phyloP scores from a whole-genome alignment of 768 basidiomycete genomes.

The Serendipita sp. region DNA sequence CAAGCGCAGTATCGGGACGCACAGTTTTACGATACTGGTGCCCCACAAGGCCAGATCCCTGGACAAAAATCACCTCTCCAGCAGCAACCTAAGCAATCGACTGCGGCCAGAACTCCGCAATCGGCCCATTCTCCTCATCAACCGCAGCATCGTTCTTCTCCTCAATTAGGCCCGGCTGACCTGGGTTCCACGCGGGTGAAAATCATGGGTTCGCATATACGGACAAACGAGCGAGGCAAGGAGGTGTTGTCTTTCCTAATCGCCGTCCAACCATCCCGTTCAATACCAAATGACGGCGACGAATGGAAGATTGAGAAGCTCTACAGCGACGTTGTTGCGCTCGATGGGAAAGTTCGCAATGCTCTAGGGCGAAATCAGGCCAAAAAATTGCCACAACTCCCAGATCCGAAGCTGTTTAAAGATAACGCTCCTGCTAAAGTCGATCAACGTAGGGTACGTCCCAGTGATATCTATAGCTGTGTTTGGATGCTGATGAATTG shows the following conservation, averaged over 20 bases:
- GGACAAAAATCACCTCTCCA: not conserved
- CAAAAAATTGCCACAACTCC: slow-evolving; percentile 67
- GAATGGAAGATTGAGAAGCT: slow-evolving; percentile 70
- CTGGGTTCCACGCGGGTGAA: slow-evolving; percentile 53
- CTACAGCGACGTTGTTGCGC: slow-evolving; percentile 79
- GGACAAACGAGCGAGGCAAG: slow-evolving; percentile 78
- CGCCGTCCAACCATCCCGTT: slow-evolving; percentile 26
- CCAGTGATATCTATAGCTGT: not conserved
- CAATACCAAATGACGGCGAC: slow-evolving; percentile 39
- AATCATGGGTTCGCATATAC: slow-evolving; percentile 71
- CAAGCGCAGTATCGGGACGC: not conserved
- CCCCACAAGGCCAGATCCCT: not conserved
- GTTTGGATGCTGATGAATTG: slow-evolving; percentile 2
- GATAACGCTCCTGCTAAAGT: slow-evolving; percentile 95
- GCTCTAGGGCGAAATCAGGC: slow-evolving; percentile 28
- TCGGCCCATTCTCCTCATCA: not conserved
- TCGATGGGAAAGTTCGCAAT: slow-evolving; percentile 64
- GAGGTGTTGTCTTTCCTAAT: slow-evolving; percentile 86
- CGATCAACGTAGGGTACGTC: slow-evolving; percentile 81
- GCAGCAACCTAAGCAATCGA: not conserved
- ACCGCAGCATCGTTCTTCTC: not conserved
- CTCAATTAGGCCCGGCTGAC: slow-evolving; percentile 29
- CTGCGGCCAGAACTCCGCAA: too few species aligned
- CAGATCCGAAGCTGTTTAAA: slow-evolving; percentile 89
- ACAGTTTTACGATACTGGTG: not conserved